Evolutionary conservation across 768 basidiomycete genomes (phyloP).

Genomic region (Termitomyces titanicus): DNA sequence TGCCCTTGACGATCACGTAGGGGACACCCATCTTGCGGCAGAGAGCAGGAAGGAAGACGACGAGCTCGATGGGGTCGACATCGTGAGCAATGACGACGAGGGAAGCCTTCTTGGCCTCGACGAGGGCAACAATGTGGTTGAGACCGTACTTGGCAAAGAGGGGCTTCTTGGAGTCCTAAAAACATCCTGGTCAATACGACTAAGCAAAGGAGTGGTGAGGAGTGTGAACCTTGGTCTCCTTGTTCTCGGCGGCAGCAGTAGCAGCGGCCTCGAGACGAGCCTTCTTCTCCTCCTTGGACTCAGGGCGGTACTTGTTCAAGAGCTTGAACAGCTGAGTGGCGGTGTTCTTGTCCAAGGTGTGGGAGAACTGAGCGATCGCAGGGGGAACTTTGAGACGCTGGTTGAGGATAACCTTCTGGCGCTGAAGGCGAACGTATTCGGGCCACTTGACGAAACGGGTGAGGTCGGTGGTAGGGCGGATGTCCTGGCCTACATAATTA

Average conservation of each 20-base stretch:
- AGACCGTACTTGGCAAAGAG: slow-evolving; percentile 94
- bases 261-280: slow-evolving; percentile 79
- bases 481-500: slow-evolving; percentile 72
- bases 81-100: slow-evolving; percentile 96
- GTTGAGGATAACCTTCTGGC: slow-evolving; percentile 97
- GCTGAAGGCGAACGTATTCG: slow-evolving; percentile 95
- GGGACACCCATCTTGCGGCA: slow-evolving; percentile 99
- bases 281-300: slow-evolving; percentile 97
- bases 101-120: slow-evolving; percentile 96
- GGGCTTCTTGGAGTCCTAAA: slow-evolving; percentile 87
- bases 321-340: slow-evolving; percentile 98
- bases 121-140: slow-evolving; percentile 93
- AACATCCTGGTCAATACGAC: background rate
- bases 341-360: slow-evolving; percentile 99
- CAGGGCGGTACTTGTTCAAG: slow-evolving; percentile 94
- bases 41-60: slow-evolving; percentile 95
- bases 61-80: slow-evolving; percentile 98
- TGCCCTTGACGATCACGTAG: slow-evolving; percentile 97
- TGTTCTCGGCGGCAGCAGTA: slow-evolving; percentile 73
- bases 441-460: slow-evolving; percentile 99
- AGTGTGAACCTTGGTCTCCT: slow-evolving; percentile 43
- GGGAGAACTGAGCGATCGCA: slow-evolving; percentile 96
- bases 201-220: background rate
- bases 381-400: slow-evolving; percentile 98
- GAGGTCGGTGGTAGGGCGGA: slow-evolving; percentile 84